Evolutionary conservation across 495 filamentous ascomycete genomes (phyloP).

Genomic region (Aspergillus avenaceus): DNA sequence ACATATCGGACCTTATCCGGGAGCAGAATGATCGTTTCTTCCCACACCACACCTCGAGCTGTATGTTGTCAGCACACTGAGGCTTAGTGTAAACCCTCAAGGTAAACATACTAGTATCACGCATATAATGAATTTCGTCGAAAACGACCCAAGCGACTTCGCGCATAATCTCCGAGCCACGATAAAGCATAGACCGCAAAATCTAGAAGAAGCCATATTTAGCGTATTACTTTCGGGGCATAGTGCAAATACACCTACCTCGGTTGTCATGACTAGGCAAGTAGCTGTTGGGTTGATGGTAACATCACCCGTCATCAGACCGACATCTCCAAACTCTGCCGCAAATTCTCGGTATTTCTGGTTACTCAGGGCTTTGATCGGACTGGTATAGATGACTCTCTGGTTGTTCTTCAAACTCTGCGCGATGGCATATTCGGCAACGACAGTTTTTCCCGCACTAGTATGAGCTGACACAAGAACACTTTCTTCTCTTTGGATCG

Average conservation of each 20-base stretch:
- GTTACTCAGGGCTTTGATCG: constrained; percentile 97
- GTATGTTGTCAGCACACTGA: constrained; percentile 10
- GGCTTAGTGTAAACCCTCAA: not conserved
- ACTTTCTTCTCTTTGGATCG: constrained; percentile 92
- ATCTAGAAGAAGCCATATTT: constrained; percentile 46
- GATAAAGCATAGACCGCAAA: constrained; percentile 95
- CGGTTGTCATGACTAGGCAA: constrained; percentile 98
- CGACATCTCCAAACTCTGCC: constrained; percentile 93
- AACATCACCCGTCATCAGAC: constrained; percentile 97
- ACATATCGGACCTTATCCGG: constrained; percentile 98
- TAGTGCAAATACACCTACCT: constrained; percentile 35
- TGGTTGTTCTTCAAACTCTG: constrained; percentile 96
- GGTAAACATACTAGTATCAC: constrained; percentile 65
- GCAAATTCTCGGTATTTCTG: constrained; percentile 97
- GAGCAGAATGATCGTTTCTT: constrained; percentile 95
- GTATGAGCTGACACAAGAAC: constrained; percentile 96
- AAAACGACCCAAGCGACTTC: constrained; percentile 98
- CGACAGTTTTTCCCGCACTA: constrained; percentile 95
- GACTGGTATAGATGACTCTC: constrained; percentile 97
- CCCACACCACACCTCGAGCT: constrained; percentile 94
- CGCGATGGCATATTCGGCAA: constrained; percentile 96
- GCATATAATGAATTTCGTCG: constrained; percentile 98
- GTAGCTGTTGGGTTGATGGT: constrained; percentile 98
- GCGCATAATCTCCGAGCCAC: constrained; percentile 98
- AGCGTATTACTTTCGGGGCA: not conserved